Evolutionary conservation across 2,329 filamentous ascomycete species (phyloP).

Genomic region (Orbilia blumenaviensis): DNA sequence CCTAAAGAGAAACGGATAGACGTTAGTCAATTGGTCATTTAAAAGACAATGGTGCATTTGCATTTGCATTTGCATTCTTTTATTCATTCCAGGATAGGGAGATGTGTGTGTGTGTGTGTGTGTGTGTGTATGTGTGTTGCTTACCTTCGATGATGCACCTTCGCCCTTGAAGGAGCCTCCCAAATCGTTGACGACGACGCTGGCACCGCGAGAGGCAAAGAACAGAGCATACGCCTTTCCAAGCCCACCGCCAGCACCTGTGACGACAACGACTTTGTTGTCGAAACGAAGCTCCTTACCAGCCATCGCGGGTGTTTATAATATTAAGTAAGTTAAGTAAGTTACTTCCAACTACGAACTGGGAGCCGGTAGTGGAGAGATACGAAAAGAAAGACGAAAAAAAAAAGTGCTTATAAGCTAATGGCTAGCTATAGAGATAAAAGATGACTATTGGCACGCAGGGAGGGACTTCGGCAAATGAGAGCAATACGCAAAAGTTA

Average conservation of each 20-base stretch:
- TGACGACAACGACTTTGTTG: constrained; percentile 87
- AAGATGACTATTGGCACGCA: not conserved
- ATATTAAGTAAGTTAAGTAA: too few relatives aligned
- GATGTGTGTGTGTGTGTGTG: too few relatives aligned
- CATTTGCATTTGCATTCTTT: too few relatives aligned
- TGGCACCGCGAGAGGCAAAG: constrained; percentile 90
- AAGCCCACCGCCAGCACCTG: constrained; percentile 82
- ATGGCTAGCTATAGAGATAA: too few relatives aligned
- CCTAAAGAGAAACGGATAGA: constrained; percentile 64
- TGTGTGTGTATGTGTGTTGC: too few relatives aligned
- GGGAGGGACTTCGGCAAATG: not conserved
- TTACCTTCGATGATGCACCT: constrained; percentile 83
- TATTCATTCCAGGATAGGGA: too few relatives aligned
- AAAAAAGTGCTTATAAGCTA: not conserved
- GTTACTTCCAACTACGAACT: too few relatives aligned
- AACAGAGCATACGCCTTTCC: constrained; percentile 86
- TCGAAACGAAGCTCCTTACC: constrained; percentile 76
- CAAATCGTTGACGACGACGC: constrained; percentile 95
- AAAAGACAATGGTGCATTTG: not conserved
- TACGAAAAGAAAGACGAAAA: not conserved
- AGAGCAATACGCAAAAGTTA: too few relatives aligned
- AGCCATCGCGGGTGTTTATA: constrained; percentile 10
- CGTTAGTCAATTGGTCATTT: not conserved
- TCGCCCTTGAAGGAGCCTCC: constrained; percentile 93
- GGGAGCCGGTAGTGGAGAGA: too few relatives aligned